phyloP scores from a whole-genome alignment of 176 grass and related monocot species.

The Olyra latifolia region DNA sequence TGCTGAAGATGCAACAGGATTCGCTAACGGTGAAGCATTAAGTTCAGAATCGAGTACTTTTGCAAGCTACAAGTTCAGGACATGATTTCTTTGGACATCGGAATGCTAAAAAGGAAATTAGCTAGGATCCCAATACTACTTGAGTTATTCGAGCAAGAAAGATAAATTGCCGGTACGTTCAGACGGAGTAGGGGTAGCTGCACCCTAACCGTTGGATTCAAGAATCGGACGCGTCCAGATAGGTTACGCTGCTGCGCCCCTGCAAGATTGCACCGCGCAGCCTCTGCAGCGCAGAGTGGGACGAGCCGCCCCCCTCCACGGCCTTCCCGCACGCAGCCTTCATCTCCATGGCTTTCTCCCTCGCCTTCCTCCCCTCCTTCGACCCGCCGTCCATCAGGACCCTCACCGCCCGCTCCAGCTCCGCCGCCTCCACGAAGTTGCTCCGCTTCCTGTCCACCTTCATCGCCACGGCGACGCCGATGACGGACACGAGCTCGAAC shows the following conservation, averaged over 20 bases:
- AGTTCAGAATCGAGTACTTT: too few relatives aligned
- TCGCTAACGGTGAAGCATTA: too few relatives aligned
- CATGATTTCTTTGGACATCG: too few relatives aligned
- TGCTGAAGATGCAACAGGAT: too few relatives aligned
- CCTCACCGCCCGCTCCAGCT: constrained; percentile 48
- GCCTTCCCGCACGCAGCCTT: constrained; percentile 37
- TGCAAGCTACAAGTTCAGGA: too few relatives aligned
- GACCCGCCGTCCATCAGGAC: constrained; percentile 32
- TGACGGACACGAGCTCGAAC: constrained; percentile 30
- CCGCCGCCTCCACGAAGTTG: constrained; percentile 40
- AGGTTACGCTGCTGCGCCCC: background rate
- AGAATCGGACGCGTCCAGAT: too few relatives aligned
- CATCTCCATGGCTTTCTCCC: constrained; percentile 38
- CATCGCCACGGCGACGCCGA: constrained; percentile 37
- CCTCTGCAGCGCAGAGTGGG: constrained; percentile 12
- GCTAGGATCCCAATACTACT: too few relatives aligned
- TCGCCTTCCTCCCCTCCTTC: constrained; percentile 39
- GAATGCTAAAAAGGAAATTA: too few relatives aligned
- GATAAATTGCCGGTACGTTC: too few relatives aligned
- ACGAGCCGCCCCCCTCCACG: constrained; percentile 34
- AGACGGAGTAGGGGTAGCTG: too few relatives aligned
- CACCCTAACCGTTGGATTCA: too few relatives aligned
- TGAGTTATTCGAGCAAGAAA: too few relatives aligned
- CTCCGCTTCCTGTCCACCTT: constrained; percentile 1
- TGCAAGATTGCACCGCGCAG: constrained; percentile 18